A percentile compares a stretch with the other conserved stretches of the same genome.
Conservation (phyloP, 305 asterid genomes). For the Rubia balearica region DNA sequence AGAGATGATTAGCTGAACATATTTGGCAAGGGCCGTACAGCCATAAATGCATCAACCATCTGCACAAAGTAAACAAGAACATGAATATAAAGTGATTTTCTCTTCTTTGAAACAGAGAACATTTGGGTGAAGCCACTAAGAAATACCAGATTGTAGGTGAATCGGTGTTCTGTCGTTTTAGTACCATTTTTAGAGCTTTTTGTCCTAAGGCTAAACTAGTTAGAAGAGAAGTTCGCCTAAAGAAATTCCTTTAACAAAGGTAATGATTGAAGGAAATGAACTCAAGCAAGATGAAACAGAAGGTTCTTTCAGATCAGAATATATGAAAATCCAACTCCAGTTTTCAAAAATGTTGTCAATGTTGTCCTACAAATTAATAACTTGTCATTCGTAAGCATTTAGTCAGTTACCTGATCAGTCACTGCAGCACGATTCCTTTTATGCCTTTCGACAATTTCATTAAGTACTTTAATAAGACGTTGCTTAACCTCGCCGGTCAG, state of each 20-base stretch:
- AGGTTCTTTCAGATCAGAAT: neutral
- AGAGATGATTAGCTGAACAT: slow-evolving; percentile 52
- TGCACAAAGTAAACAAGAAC: slow-evolving; percentile 23
- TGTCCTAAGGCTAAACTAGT: neutral
- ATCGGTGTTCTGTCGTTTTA: neutral
- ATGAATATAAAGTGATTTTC: neutral
- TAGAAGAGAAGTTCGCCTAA: neutral
- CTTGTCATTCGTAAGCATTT: neutral
- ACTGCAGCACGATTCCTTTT: slow-evolving; percentile 75
- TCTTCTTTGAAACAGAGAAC: neutral
- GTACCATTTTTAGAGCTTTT: neutral
- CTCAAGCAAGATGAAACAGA: neutral
- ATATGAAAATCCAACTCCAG: neutral
- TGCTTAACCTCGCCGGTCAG: slow-evolving; percentile 91
- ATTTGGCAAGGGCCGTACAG: slow-evolving; percentile 71
- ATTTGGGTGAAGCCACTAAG: neutral
- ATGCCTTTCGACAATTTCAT: slow-evolving; percentile 80
- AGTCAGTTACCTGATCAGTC: slow-evolving; percentile 69
- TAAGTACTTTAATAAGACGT: slow-evolving; percentile 64
- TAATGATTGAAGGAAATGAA: neutral
- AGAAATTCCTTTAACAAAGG: slow-evolving; percentile 3
- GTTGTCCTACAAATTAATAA: neutral
- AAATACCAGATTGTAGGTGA: neutral
- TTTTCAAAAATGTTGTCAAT: neutral
- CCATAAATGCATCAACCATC: slow-evolving; percentile 94